Base-by-base conservation (phyloP, 1,284 basidiomycete species). In the Melampsora larici-populina region DNA sequence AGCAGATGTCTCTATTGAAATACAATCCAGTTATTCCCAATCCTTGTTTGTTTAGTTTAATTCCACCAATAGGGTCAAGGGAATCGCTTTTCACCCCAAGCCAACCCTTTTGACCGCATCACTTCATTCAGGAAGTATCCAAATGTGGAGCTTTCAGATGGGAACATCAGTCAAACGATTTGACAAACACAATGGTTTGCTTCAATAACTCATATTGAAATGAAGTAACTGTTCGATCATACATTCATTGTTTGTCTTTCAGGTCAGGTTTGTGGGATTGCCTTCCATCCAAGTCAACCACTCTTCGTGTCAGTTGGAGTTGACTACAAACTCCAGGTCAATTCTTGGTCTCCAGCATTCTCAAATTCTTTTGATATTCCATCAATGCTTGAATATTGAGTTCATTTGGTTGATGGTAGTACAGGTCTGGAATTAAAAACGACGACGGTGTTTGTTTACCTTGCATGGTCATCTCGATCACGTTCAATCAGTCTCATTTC, bases 111-210 rank as follows among this genome's bases (percentile, higher is more conserved):
- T n/a, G n/a, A 94, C 94, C 46, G 94, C 97, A 31, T 92, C 94
- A 36, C 87, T 99, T 81, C 96, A 99, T 86, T 97, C 97, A 87
- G 96, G 97, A 73, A 97, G 93, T 80, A 96, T 99, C 75, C 97
- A 99, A 85, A 86, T 99, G 75, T 99, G 97, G 97, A 99, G 99
- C 85, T 99, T 98, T 85, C 92, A 97, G 80, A 99, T 99, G 93
- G 97, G 97, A 58, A 97, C 97, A 58, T 86, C 99, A 79, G 96
- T 98, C 43, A 97, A 98, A 85, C 89, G 97, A 82, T 98, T 98
- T 82, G 97, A 99, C 83, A 97, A 99, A 85, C 97, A 99, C 82
- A 96, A 99, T 87, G 97, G 96, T 91, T 49, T 36, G 36, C 78
- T 66, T 43, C 79, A 76, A 40, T 74, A 66, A 46, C 24, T 36